Evolutionary conservation across 345 rosid genomes (phyloP).

Genomic region (Ceriops tagal): DNA sequence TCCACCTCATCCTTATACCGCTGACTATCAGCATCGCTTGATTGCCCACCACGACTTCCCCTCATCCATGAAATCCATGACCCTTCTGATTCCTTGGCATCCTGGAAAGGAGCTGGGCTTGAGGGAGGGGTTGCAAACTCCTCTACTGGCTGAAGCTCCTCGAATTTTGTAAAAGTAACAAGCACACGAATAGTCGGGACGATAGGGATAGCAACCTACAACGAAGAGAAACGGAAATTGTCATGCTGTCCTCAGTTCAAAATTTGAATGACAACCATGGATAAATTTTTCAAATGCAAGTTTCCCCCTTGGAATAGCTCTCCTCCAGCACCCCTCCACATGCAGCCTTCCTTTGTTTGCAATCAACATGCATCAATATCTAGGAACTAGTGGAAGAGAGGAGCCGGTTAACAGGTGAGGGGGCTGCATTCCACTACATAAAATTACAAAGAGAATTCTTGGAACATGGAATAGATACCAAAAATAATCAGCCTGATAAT

Average conservation of each 20-base stretch:
- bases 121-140: slow-evolving; percentile 90
- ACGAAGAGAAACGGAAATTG: slow-evolving; percentile 1
- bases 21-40: slow-evolving; percentile 66
- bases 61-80: slow-evolving; percentile 98
- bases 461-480: too few species aligned
- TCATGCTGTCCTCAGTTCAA: not conserved
- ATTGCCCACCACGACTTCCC: slow-evolving; percentile 68
- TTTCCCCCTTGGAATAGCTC: too few species aligned
- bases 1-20: slow-evolving; percentile 71
- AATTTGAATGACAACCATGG: not conserved
- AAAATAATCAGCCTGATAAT: too few species aligned
- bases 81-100: slow-evolving; percentile 68
- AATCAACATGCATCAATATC: not conserved
- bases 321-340: too few species aligned
- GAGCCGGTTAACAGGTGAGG: too few species aligned
- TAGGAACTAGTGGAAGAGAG: not conserved
- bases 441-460: too few species aligned
- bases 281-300: too few species aligned
- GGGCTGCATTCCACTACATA: too few species aligned
- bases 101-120: slow-evolving; percentile 88
- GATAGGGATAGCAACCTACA: slow-evolving; percentile 93
- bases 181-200: slow-evolving; percentile 91
- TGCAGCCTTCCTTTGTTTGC: too few species aligned
- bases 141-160: slow-evolving; percentile 82
- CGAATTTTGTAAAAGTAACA: slow-evolving; percentile 91